Conservation (phyloP, 75 land plant species). For the Picea sitchensis region DNA sequence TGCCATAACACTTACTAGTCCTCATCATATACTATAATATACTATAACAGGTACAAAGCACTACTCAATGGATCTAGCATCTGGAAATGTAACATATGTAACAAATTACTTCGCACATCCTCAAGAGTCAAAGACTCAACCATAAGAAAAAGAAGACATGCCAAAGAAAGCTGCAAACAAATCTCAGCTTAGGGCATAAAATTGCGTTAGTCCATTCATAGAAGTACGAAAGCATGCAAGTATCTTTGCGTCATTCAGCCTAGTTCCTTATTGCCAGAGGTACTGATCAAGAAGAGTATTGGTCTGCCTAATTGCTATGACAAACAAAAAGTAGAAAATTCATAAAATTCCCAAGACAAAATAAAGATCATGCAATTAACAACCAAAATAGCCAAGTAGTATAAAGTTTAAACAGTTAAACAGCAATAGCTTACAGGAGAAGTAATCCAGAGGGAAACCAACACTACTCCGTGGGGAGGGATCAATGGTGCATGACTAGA, state of each 20-base stretch:
- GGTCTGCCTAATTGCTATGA: neutral
- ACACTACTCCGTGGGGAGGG: slow-evolving; percentile 66
- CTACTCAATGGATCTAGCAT: no score
- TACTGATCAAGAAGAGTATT: no score
- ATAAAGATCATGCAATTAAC: neutral
- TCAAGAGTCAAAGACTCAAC: no score
- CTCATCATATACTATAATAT: no score
- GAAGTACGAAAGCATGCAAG: neutral
- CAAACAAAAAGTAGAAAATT: neutral
- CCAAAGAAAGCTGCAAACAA: no score
- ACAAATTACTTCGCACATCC: no score
- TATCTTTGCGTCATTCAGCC: neutral
- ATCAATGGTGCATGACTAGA: slow-evolving; percentile 71
- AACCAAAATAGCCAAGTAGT: slow-evolving; percentile 3
- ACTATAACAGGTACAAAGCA: no score
- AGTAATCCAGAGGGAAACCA: slow-evolving; percentile 73
- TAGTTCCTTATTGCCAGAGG: neutral
- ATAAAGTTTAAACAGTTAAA: neutral
- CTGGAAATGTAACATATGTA: no score
- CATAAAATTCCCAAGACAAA: neutral
- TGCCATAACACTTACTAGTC: no score
- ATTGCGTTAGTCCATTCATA: neutral
- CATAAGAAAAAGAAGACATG: no score
- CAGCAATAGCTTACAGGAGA: slow-evolving; percentile 26
- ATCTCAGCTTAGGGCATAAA: neutral